These are phyloP conservation scores for Cyberlindnera sargentensis DNA, from an alignment of 805 yeast species.

Conservation along the genomic window DNA sequence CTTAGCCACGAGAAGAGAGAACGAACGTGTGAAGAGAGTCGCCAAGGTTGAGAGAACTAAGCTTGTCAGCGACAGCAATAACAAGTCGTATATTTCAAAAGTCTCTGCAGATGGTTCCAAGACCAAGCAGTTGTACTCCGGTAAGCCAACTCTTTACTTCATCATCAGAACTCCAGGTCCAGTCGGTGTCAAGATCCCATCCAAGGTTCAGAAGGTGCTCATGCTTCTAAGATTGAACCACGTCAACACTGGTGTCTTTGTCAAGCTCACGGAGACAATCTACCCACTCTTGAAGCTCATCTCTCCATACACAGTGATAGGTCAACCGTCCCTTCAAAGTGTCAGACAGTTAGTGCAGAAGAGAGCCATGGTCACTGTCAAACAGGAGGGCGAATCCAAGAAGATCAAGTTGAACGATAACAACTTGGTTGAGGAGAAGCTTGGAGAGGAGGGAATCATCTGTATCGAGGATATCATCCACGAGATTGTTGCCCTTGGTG, in stretches of 20 bases:
- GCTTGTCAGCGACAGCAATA: constrained; percentile 22
- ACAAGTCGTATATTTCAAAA: constrained; percentile 27
- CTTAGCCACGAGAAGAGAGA: constrained; percentile 59
- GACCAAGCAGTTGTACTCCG: constrained; percentile 31
- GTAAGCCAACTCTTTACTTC: constrained; percentile 47
- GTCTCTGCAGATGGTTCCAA: constrained; percentile 26
- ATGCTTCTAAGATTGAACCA: constrained; percentile 52
- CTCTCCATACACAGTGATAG: constrained; percentile 68
- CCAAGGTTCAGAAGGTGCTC: constrained; percentile 53
- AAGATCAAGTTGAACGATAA: constrained; percentile 61
- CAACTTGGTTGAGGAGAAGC: constrained; percentile 63
- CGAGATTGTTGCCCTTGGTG: constrained; percentile 59
- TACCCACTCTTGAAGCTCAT: constrained; percentile 59
- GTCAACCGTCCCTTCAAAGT: constrained; percentile 66
- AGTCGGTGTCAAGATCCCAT: constrained; percentile 57
- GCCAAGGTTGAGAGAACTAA: constrained; percentile 41
- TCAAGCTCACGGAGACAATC: constrained; percentile 53
- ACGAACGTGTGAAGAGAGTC: constrained; percentile 59
- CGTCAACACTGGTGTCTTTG: constrained; percentile 63
- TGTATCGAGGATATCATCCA: constrained; percentile 79
- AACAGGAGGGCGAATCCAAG: constrained; percentile 28
- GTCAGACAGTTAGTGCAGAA: constrained; percentile 70
- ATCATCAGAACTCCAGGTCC: constrained; percentile 65
- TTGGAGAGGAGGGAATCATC: constrained; percentile 63
- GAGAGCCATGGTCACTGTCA: constrained; percentile 52